phyloP scores from a whole-genome alignment of 352 stramenopile genomes.

The Blastocystis sp. region DNA sequence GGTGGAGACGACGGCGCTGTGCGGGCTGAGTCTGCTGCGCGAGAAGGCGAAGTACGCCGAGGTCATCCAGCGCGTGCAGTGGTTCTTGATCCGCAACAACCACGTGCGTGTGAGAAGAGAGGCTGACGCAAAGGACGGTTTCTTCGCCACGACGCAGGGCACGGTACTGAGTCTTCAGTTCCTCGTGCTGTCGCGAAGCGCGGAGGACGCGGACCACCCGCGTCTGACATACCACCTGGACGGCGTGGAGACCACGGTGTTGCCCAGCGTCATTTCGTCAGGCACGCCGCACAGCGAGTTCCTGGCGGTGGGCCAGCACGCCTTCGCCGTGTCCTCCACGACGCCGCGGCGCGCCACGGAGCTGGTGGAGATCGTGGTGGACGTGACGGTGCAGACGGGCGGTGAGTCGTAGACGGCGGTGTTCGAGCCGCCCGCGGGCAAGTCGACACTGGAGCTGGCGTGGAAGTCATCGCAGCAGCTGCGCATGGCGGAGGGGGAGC shows the following conservation, averaged over 20 bases:
- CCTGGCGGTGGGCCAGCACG: not conserved
- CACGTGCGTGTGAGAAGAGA: not conserved
- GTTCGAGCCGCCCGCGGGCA: not conserved
- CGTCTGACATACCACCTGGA: not conserved
- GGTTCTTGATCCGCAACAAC: not conserved
- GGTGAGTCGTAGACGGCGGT: not conserved
- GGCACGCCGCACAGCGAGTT: not conserved
- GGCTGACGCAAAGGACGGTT: not conserved
- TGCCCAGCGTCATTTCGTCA: not conserved
- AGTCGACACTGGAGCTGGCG: not conserved
- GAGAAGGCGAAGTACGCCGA: not conserved
- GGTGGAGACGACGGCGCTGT: not conserved
- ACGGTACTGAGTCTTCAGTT: conserved; percentile 39
- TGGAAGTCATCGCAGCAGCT: not conserved
- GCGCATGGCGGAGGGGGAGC: conserved; percentile 1
- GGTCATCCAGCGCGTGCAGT: not conserved
- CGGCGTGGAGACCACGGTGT: not conserved
- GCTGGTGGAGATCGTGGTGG: not conserved
- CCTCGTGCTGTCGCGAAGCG: not conserved
- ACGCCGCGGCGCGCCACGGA: not conserved
- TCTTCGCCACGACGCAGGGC: conserved; percentile 39
- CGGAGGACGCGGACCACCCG: not conserved
- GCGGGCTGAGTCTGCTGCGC: not conserved
- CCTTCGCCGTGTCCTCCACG: not conserved
- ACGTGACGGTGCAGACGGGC: not conserved